Conservation (phyloP, 495 filamentous ascomycete species). For the Penicillium cosmopolitanum region DNA sequence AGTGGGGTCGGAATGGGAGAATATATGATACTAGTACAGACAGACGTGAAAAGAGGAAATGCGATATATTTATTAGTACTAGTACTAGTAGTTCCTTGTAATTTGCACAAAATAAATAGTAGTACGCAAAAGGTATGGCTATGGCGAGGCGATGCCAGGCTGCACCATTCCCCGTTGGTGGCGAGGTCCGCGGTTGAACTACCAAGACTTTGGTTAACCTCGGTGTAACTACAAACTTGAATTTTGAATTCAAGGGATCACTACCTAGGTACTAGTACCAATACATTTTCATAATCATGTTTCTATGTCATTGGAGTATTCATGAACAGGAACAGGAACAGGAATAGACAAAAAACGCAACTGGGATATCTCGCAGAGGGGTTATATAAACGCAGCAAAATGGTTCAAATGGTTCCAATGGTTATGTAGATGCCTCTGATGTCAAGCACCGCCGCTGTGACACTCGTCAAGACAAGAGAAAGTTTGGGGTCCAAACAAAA, state of each 20-base stretch:
- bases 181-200: slow-evolving; percentile 16
- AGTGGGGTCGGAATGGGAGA: slow-evolving; percentile 4
- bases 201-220: too few relatives aligned
- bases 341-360: slow-evolving; percentile 13
- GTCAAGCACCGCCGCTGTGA: slow-evolving; percentile 24
- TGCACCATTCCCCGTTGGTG: slow-evolving; percentile 24
- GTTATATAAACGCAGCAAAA: slow-evolving; percentile 27
- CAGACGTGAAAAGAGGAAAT: neutral
- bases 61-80: neutral
- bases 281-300: too few relatives aligned
- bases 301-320: too few relatives aligned
- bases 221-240: neutral
- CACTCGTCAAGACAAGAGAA: neutral
- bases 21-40: neutral
- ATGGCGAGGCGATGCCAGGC: slow-evolving; percentile 21
- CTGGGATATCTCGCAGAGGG: slow-evolving; percentile 30
- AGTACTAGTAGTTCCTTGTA: neutral
- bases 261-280: neutral
- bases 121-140: neutral
- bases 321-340: too few relatives aligned
- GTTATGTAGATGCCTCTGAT: slow-evolving; percentile 23
- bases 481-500: slow-evolving; percentile 10
- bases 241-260: neutral
- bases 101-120: neutral
- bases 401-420: slow-evolving; percentile 5